Conservation (phyloP, 2,329 filamentous ascomycete species). For the Domatiomyces catenatus region DNA sequence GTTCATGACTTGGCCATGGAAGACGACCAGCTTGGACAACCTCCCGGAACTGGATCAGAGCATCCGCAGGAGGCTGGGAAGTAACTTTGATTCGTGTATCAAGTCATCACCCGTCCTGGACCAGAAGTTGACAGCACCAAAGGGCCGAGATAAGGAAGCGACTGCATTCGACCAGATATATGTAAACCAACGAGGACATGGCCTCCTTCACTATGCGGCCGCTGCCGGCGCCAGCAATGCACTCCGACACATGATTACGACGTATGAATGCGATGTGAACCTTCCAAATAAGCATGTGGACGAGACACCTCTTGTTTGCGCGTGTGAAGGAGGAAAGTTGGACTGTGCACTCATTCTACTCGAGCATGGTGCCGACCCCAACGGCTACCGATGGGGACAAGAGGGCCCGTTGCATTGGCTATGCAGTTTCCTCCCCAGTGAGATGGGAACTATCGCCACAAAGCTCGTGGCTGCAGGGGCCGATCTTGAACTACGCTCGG, state of each 20-base stretch:
- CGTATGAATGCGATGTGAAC: slow-evolving; percentile 2
- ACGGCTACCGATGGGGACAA: background rate
- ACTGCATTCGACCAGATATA: slow-evolving; percentile 1
- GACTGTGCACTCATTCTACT: slow-evolving; percentile 1
- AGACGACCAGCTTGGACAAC: background rate
- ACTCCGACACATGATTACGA: background rate
- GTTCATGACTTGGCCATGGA: slow-evolving; percentile 1
- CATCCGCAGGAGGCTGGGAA: slow-evolving; percentile 1
- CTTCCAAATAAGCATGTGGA: slow-evolving; percentile 1
- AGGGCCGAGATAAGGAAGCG: slow-evolving; percentile 1
- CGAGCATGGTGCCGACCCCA: slow-evolving; percentile 1
- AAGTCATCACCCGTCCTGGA: background rate
- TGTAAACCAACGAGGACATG: slow-evolving; percentile 2
- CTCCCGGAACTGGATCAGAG: background rate
- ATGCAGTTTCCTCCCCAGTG: background rate
- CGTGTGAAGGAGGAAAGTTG: background rate
- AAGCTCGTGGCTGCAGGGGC: background rate
- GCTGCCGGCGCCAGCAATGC: background rate
- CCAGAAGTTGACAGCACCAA: background rate
- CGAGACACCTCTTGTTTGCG: slow-evolving; percentile 3
- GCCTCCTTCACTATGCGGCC: slow-evolving; percentile 1
- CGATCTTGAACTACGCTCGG: background rate
- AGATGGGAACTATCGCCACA: slow-evolving; percentile 1
- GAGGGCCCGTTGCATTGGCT: slow-evolving; percentile 4
- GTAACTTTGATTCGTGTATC: background rate